Percentiles rank a stretch among this genome's conserved stretches.
These are phyloP conservation scores for Geotrichum candidum DNA, from an alignment of 1,139 yeast species.

Conservation along the genomic window DNA sequence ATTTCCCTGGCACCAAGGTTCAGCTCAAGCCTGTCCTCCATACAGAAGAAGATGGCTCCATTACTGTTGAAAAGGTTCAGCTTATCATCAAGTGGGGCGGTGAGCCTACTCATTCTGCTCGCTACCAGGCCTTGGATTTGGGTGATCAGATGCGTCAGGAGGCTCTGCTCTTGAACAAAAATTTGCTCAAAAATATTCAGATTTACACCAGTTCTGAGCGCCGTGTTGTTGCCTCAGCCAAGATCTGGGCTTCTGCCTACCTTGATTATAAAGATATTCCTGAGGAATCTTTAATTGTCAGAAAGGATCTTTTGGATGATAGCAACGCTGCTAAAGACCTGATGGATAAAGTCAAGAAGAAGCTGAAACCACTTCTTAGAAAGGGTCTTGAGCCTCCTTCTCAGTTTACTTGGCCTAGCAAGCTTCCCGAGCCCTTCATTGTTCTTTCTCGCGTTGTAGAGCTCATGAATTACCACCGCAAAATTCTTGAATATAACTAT, in stretches of 20 bases:
- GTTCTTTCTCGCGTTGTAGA: constrained; percentile 93
- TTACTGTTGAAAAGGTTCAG: constrained; percentile 80
- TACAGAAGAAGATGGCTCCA: constrained; percentile 31
- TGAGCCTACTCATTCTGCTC: constrained; percentile 97
- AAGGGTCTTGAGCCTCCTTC: constrained; percentile 98
- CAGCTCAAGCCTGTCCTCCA: constrained; percentile 86
- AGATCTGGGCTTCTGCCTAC: constrained; percentile 76
- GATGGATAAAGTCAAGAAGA: constrained; percentile 97
- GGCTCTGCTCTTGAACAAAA: constrained; percentile 74
- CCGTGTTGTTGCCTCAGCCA: constrained; percentile 89
- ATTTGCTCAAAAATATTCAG: constrained; percentile 75
- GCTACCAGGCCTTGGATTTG: constrained; percentile 87
- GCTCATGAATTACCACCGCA: constrained; percentile 86
- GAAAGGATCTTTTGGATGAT: constrained; percentile 91
- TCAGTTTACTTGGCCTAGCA: constrained; percentile 97
- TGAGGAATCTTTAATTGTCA: constrained; percentile 69
- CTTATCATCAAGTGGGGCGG: constrained; percentile 98
- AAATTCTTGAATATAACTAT: constrained; percentile 79
- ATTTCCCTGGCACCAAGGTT: constrained; percentile 92
- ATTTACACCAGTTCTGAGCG: constrained; percentile 92
- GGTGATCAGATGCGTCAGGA: constrained; percentile 96
- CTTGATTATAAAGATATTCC: constrained; percentile 70
- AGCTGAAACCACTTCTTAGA: constrained; percentile 85
- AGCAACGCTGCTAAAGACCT: constrained; percentile 96
- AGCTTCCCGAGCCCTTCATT: constrained; percentile 94